Evolutionary conservation across 2,329 filamentous ascomycete species (phyloP).

Genomic region (Nemania serpens): DNA sequence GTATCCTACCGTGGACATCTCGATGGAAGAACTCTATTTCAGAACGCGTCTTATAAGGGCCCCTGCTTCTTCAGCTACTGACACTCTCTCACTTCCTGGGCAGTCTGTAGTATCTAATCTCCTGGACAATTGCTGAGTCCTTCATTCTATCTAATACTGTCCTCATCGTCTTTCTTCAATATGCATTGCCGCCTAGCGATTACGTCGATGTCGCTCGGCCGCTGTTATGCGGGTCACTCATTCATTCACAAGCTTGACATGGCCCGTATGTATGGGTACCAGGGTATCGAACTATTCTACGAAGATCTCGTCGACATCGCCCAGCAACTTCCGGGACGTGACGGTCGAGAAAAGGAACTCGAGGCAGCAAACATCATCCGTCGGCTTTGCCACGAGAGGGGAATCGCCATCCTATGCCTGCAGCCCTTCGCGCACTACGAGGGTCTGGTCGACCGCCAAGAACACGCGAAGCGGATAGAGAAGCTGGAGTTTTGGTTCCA

Average conservation of each 20-base stretch:
- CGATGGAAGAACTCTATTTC: too few species aligned
- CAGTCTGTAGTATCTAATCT: not conserved
- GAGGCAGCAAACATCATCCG: conserved; percentile 62
- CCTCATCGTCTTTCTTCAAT: conserved; percentile 22
- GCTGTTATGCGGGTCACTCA: conserved; percentile 68
- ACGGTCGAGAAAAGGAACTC: conserved; percentile 53
- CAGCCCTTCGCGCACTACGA: conserved; percentile 83
- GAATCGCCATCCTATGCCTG: conserved; percentile 66
- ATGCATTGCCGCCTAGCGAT: conserved; percentile 69
- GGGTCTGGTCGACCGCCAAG: conserved; percentile 66
- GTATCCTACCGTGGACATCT: too few species aligned
- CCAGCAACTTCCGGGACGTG: conserved; percentile 46
- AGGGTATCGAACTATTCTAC: conserved; percentile 76
- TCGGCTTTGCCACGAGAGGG: conserved; percentile 59
- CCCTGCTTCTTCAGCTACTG: conserved; percentile 1
- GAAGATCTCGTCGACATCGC: conserved; percentile 73
- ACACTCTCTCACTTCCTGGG: not conserved
- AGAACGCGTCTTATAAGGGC: conserved; percentile 8
- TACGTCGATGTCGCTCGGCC: conserved; percentile 77
- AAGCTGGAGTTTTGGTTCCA: conserved; percentile 73
- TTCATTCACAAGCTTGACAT: conserved; percentile 70
- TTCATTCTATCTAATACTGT: not conserved
- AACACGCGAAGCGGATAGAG: conserved; percentile 61
- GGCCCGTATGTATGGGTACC: conserved; percentile 67
- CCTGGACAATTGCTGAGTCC: not conserved